These are phyloP conservation scores for Annulohypoxylon stygium DNA, from an alignment of 495 filamentous ascomycete species.

Conservation along the genomic window DNA sequence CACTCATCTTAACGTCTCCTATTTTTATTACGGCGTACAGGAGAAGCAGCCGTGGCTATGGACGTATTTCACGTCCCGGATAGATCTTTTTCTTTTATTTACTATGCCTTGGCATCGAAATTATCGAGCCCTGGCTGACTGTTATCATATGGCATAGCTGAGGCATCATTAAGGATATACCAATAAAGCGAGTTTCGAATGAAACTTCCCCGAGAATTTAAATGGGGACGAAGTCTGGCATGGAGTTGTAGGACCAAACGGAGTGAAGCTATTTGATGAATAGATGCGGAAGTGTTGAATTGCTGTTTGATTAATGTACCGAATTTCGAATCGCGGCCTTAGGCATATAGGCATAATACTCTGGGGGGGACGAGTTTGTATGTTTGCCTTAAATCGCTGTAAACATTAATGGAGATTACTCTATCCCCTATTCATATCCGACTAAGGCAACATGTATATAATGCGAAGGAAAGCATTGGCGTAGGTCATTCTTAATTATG, in stretches of 20 bases:
- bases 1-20: constrained; percentile 31
- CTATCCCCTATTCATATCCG: not conserved
- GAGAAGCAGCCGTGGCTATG: constrained; percentile 30
- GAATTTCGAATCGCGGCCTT: not conserved
- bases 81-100: constrained; percentile 31
- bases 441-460: not conserved
- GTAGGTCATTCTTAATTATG: not conserved
- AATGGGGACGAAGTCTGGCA: constrained; percentile 11
- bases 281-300: constrained; percentile 14
- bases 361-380: not conserved
- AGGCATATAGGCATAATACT: not conserved
- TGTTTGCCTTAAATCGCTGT: not conserved
- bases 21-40: constrained; percentile 27
- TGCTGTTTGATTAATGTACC: not conserved
- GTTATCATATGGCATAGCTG: constrained; percentile 14
- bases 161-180: constrained; percentile 26
- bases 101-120: constrained; percentile 23
- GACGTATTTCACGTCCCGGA: constrained; percentile 24
- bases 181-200: constrained; percentile 30
- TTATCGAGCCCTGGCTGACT: constrained; percentile 5
- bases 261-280: constrained; percentile 23
- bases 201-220: not conserved
- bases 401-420: not conserved
- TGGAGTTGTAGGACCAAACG: constrained; percentile 3
- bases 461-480: not conserved